Conservation (phyloP, 495 filamentous ascomycete genomes). For the Talaromyces borbonicus region DNA sequence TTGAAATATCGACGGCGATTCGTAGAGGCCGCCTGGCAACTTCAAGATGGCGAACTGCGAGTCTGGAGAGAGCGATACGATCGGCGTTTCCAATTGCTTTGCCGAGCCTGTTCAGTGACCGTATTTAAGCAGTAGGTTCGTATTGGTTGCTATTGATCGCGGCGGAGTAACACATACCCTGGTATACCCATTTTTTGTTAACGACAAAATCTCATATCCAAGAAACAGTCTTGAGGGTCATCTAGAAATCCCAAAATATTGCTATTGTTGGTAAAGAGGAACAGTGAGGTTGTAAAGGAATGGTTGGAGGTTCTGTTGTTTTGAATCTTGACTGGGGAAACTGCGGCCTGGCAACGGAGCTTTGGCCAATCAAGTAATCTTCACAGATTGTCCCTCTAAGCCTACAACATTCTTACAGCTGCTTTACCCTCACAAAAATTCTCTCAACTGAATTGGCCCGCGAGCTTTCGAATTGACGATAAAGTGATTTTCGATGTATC, state of each 20-base stretch:
- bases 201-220: not conserved
- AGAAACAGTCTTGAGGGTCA: not conserved
- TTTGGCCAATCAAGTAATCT: not conserved
- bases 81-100: slow-evolving; percentile 76
- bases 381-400: not conserved
- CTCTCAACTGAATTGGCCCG: no score
- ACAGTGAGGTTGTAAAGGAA: not conserved
- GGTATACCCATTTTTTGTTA: slow-evolving; percentile 32
- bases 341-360: slow-evolving; percentile 4
- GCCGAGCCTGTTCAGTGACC: slow-evolving; percentile 66
- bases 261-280: no score
- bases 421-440: no score
- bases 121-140: no score
- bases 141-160: no score
- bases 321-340: slow-evolving; percentile 2
- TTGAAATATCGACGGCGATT: slow-evolving; percentile 88
- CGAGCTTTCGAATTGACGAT: no score
- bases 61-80: slow-evolving; percentile 72
- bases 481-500: no score
- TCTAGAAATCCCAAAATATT: not conserved
- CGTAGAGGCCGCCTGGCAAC: slow-evolving; percentile 62
- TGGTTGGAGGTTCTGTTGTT: not conserved
- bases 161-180: no score
- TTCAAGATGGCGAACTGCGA: slow-evolving; percentile 68
- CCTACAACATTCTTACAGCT: not conserved